These are phyloP conservation scores for Dioscorea dumetorum DNA, from an alignment of 106 monocot genomes.

Conservation along the genomic window DNA sequence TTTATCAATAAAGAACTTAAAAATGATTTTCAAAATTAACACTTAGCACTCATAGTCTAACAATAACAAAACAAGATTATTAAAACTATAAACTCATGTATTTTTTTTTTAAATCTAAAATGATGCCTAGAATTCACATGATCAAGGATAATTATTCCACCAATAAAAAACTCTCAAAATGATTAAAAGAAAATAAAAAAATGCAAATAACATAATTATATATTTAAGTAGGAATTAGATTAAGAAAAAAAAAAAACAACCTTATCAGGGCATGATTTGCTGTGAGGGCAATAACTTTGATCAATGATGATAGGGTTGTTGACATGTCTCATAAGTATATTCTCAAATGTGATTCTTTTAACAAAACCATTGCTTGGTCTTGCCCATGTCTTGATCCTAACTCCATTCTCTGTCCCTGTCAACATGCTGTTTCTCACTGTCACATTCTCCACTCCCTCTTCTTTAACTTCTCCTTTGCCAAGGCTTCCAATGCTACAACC, in stretches of 20 bases:
- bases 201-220: background rate
- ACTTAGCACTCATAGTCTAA: too few relatives aligned
- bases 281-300: slow-evolving; percentile 18
- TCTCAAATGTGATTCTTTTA: slow-evolving; percentile 1
- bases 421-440: background rate
- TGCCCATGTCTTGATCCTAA: slow-evolving; percentile 13
- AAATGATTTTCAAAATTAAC: too few relatives aligned
- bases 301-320: slow-evolving; percentile 17
- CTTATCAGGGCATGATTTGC: slow-evolving; percentile 3
- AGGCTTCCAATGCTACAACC: slow-evolving; percentile 2
- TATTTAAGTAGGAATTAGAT: background rate
- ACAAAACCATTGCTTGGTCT: slow-evolving; percentile 2
- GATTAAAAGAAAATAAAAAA: background rate
- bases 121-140: too few relatives aligned
- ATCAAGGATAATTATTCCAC: too few relatives aligned
- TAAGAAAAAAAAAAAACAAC: too few relatives aligned
- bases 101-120: too few relatives aligned
- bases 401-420: slow-evolving; percentile 8
- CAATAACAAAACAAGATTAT: too few relatives aligned
- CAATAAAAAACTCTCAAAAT: background rate
- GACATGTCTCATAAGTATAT: slow-evolving; percentile 10
- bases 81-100: too few relatives aligned
- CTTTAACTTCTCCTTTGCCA: background rate
- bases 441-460: slow-evolving; percentile 14
- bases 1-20: too few relatives aligned